phyloP scores from a whole-genome alignment of 495 filamentous ascomycete genomes.

The Aspergillus bertholletiae region DNA sequence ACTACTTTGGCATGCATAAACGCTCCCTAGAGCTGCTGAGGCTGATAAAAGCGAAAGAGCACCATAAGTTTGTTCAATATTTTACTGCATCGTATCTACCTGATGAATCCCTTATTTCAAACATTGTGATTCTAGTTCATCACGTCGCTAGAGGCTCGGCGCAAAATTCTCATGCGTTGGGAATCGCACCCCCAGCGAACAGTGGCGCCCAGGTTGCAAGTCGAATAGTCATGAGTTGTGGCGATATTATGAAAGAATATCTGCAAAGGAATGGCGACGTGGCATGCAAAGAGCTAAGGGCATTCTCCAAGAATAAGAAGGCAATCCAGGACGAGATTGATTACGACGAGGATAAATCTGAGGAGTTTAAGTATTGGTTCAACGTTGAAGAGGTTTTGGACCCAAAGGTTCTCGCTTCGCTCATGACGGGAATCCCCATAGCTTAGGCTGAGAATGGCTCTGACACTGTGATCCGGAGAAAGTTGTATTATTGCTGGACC shows the following conservation, averaged over 20 bases:
- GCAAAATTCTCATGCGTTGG: conserved; percentile 14
- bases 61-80: conserved; percentile 27
- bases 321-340: conserved; percentile 22
- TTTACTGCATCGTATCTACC: conserved; percentile 25
- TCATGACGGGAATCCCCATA: conserved; percentile 25
- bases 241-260: conserved; percentile 26
- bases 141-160: conserved; percentile 26
- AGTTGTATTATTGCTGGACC: too few relatives aligned
- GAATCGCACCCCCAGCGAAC: conserved; percentile 6
- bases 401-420: conserved; percentile 21
- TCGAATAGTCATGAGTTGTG: conserved; percentile 26
- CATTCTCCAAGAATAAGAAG: conserved; percentile 31
- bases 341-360: conserved; percentile 12
- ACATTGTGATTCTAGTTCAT: conserved; percentile 23
- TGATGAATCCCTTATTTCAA: conserved; percentile 26
- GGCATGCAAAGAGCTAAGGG: conserved; percentile 29
- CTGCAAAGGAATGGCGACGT: conserved; percentile 27
- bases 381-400: conserved; percentile 21
- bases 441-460: conserved; percentile 9
- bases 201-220: conserved; percentile 6
- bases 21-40: conserved; percentile 26
- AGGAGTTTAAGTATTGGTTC: conserved; percentile 10
- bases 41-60: conserved; percentile 23
- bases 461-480: too few relatives aligned
- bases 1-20: conserved; percentile 32